Conservation (phyloP, 176 grass and related monocot genomes). For the Oryza longistaminata region DNA sequence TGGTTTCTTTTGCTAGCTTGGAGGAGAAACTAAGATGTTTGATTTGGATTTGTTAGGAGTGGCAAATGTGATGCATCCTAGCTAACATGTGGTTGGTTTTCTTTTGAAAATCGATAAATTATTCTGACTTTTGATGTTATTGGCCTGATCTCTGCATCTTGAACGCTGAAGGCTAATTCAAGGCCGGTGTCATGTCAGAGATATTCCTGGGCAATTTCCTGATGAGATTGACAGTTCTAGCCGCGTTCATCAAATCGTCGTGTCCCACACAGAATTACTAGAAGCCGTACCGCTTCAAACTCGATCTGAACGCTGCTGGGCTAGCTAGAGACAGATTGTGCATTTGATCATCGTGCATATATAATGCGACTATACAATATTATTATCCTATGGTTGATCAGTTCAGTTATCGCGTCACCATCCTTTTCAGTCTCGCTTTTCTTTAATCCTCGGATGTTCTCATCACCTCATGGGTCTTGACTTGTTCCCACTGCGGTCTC, state of each 20-base stretch:
- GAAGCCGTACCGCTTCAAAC: neutral
- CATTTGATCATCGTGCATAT: neutral
- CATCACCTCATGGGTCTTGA: constrained; percentile 1
- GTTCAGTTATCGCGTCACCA: constrained; percentile 36
- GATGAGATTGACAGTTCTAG: constrained; percentile 31
- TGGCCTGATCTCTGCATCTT: no score
- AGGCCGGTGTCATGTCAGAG: constrained; percentile 6
- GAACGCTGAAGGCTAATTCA: neutral
- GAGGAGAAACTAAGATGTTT: constrained; percentile 13
- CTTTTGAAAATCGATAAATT: neutral
- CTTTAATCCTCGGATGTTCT: constrained; percentile 39
- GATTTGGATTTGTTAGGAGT: neutral
- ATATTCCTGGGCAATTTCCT: constrained; percentile 15
- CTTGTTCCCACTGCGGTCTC: constrained; percentile 37
- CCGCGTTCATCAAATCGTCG: neutral
- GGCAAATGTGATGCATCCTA: neutral
- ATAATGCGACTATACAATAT: neutral
- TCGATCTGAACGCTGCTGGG: neutral
- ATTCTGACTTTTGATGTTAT: neutral
- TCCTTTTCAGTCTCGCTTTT: constrained; percentile 14
- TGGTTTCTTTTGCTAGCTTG: constrained; percentile 42
- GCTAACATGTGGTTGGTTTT: neutral
- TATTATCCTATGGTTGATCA: neutral
- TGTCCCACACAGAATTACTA: neutral
- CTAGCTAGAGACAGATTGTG: neutral